phyloP scores from a whole-genome alignment of 176 grass and related monocot species.

The Carex scoparia region DNA sequence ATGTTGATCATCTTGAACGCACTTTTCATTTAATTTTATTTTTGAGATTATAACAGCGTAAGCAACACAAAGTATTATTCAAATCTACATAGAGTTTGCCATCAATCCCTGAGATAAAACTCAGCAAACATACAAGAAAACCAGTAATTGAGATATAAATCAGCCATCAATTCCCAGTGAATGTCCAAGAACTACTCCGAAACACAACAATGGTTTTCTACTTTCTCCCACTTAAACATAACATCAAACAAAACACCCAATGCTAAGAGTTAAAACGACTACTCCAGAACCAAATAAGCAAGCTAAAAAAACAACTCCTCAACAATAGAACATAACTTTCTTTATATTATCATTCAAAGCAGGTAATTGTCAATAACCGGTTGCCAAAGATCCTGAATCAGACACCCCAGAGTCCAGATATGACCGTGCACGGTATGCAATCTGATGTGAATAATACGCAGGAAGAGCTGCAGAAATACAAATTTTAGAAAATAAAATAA shows the following conservation, averaged over 20 bases:
- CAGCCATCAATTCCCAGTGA: neutral
- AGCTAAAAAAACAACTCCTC: neutral
- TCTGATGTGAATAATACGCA: slow-evolving; percentile 67
- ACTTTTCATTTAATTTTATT: neutral
- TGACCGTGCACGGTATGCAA: slow-evolving; percentile 55
- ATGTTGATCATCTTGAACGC: neutral
- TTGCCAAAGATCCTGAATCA: slow-evolving; percentile 9
- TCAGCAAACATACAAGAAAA: neutral
- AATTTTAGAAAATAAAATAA: neutral
- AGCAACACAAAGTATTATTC: neutral
- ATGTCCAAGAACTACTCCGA: neutral
- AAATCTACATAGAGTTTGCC: neutral
- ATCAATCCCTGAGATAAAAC: neutral
- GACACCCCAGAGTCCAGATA: slow-evolving; percentile 25
- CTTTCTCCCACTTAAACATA: neutral
- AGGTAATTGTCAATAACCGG: slow-evolving; percentile 15
- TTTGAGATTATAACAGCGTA: neutral
- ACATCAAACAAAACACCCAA: neutral
- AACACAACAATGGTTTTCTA: neutral
- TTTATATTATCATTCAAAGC: slow-evolving; percentile 46
- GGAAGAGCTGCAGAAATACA: slow-evolving; percentile 41
- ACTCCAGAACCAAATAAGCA: neutral
- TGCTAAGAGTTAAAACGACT: neutral
- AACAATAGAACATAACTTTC: slow-evolving; percentile 66
- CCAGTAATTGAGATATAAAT: neutral